Evolutionary conservation across 139 green algal species (phyloP), one percentile per base, ranked within the genome.

Genomic region (Mesotaenium endlicherianum): DNA sequence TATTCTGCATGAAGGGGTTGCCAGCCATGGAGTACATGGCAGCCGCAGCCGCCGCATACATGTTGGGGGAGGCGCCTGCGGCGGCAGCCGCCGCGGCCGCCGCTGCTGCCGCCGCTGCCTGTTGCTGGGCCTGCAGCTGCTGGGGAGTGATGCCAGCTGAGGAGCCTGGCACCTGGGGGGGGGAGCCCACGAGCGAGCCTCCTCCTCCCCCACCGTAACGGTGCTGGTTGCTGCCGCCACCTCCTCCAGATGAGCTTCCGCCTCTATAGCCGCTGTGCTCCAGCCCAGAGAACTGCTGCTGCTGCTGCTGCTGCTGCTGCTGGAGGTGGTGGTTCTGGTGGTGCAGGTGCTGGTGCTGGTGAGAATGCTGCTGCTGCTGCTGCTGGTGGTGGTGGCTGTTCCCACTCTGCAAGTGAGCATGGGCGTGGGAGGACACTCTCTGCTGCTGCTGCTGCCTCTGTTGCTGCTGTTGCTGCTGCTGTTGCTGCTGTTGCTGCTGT

Each of bases 401-500:
- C n/a, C n/a, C n/a, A n/a, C n/a, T n/a, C n/a, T n/a, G n/a, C n/a
- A n/a, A n/a, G n/a, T n/a, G n/a, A n/a, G n/a, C n/a, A n/a, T n/a
- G n/a, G n/a, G n/a, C n/a, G n/a, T n/a, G n/a, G n/a, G n/a, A n/a
- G n/a, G n/a, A n/a, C n/a, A n/a, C n/a, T n/a, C n/a, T n/a, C n/a
- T 82, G 76, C 76, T 75, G 77, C 39, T 82, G 75, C 47, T 82
- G 75, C 49, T 78, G 64, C 64, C 36, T 16, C 2, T 75, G 50
- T 53, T 75, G 80, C 34, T 84, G 38, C 36, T 77, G 72, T 39
- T 84, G 75, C 40, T 84, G 78, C 14, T 86, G 36, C 50, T 84
- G 72, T 75, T 84, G 80, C 40, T 84, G 80, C 30, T 84, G 72
- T 17, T 87, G 82, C 26, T 86, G 75, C 75, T 86, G 80, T 80